Evolutionary conservation across 1,139 yeast genomes (phyloP).

Genomic region (Ogataea hybrid): DNA sequence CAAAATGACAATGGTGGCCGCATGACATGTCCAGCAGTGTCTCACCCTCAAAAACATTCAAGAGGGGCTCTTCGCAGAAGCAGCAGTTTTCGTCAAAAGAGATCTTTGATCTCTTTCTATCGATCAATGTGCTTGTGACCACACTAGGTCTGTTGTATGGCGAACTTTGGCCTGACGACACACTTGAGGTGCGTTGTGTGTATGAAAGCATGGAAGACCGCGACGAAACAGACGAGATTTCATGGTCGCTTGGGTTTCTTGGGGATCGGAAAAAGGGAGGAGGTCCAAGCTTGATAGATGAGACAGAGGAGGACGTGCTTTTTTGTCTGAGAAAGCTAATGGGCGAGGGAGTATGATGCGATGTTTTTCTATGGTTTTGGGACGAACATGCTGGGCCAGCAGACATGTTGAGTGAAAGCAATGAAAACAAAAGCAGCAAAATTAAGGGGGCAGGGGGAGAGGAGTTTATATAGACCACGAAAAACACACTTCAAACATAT

Average conservation of each 20-base stretch:
- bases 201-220: slow-evolving; percentile 11
- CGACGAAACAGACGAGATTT: slow-evolving; percentile 11
- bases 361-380: background rate
- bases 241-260: slow-evolving; percentile 8
- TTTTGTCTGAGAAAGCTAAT: slow-evolving; percentile 3
- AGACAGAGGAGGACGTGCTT: slow-evolving; percentile 5
- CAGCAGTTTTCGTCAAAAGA: too few species aligned
- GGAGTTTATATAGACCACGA: slow-evolving; percentile 8
- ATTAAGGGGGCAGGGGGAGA: background rate
- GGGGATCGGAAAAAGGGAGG: slow-evolving; percentile 11
- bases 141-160: too few species aligned
- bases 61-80: too few species aligned
- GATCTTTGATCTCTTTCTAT: too few species aligned
- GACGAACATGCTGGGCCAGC: slow-evolving; percentile 7
- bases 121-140: too few species aligned
- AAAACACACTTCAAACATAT: too few species aligned
- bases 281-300: slow-evolving; percentile 12
- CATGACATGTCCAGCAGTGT: too few species aligned
- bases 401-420: slow-evolving; percentile 3
- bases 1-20: too few species aligned
- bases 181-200: too few species aligned
- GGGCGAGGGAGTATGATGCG: slow-evolving; percentile 2
- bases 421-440: background rate
- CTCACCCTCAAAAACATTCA: too few species aligned
- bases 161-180: too few species aligned